A percentile compares a stretch with the other conserved stretches of the same genome.
Evolutionary conservation across 139 green algal genomes (phyloP).

Genomic region (Micromonas pusilla): DNA sequence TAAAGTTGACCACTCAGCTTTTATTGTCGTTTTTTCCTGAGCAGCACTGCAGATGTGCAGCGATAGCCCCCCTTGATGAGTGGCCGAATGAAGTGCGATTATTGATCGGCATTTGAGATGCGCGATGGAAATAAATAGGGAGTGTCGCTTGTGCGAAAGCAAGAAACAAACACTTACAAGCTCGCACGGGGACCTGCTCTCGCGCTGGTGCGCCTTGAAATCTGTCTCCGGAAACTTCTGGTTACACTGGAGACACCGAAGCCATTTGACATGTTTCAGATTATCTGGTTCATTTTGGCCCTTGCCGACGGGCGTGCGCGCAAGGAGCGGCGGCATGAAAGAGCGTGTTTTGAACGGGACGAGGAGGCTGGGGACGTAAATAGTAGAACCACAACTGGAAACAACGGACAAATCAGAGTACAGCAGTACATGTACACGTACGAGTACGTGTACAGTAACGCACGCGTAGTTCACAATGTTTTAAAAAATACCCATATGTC

Average conservation of each 20-base stretch:
- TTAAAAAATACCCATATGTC: too few species aligned
- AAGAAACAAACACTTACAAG: too few species aligned
- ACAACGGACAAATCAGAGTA: too few species aligned
- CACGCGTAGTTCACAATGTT: too few species aligned
- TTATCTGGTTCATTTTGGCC: background rate
- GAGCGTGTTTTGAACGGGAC: background rate
- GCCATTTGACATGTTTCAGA: background rate
- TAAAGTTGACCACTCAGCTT: too few species aligned
- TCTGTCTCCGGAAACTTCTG: background rate
- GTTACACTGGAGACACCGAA: background rate
- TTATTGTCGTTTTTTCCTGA: too few species aligned
- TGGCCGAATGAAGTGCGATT: background rate
- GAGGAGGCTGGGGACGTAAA: too few species aligned
- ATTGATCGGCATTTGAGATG: background rate
- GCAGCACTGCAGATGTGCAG: too few species aligned
- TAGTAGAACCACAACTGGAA: too few species aligned
- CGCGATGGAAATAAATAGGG: background rate
- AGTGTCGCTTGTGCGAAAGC: background rate
- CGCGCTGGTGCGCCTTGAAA: background rate
- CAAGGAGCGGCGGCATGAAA: background rate
- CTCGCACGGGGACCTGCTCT: background rate
- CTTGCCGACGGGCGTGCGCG: background rate
- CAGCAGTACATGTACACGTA: too few species aligned
- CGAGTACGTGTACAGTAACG: too few species aligned
- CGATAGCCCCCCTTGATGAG: too few species aligned